These are phyloP conservation scores for Xylaria nigripes DNA, from an alignment of 495 filamentous ascomycete species.

Conservation along the genomic window DNA sequence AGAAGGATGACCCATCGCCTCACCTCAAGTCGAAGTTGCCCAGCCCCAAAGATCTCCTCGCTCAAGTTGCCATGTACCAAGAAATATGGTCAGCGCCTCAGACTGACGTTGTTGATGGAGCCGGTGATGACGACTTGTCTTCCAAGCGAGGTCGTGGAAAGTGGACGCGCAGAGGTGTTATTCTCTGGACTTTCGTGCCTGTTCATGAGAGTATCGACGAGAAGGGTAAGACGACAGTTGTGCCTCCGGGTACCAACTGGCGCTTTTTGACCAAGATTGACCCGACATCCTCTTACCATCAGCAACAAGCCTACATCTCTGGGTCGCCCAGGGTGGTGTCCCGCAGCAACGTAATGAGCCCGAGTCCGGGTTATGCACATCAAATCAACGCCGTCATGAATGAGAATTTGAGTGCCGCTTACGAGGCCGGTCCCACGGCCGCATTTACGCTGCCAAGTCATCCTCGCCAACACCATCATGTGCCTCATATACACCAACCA, in stretches of 20 bases:
- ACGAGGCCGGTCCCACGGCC: slow-evolving; percentile 15
- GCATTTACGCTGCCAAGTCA: slow-evolving; percentile 13
- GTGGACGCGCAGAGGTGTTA: slow-evolving; percentile 37
- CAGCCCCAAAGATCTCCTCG: slow-evolving; percentile 39
- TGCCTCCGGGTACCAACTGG: slow-evolving; percentile 33
- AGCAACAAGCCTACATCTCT: slow-evolving; percentile 32
- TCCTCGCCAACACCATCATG: slow-evolving; percentile 8
- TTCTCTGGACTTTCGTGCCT: slow-evolving; percentile 43
- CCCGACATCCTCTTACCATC: slow-evolving; percentile 38
- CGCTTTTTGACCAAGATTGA: slow-evolving; percentile 41
- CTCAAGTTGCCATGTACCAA: slow-evolving; percentile 43
- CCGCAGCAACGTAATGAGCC: slow-evolving; percentile 36
- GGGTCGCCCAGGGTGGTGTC: slow-evolving; percentile 13
- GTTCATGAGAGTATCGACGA: slow-evolving; percentile 32
- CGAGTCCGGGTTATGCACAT: slow-evolving; percentile 34
- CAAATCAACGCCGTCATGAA: slow-evolving; percentile 36
- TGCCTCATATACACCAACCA: slow-evolving; percentile 15
- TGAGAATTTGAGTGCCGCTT: slow-evolving; percentile 37
- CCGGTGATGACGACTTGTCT: slow-evolving; percentile 4
- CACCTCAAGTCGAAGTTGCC: slow-evolving; percentile 17
- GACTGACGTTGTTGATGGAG: slow-evolving; percentile 9
- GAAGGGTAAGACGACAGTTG: slow-evolving; percentile 22
- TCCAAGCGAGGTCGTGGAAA: slow-evolving; percentile 15
- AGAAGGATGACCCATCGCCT: slow-evolving; percentile 15
- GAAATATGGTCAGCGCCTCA: slow-evolving; percentile 41